These are phyloP conservation scores for Podospora sp. DNA, from an alignment of 495 filamentous ascomycete genomes.

Conservation along the genomic window DNA sequence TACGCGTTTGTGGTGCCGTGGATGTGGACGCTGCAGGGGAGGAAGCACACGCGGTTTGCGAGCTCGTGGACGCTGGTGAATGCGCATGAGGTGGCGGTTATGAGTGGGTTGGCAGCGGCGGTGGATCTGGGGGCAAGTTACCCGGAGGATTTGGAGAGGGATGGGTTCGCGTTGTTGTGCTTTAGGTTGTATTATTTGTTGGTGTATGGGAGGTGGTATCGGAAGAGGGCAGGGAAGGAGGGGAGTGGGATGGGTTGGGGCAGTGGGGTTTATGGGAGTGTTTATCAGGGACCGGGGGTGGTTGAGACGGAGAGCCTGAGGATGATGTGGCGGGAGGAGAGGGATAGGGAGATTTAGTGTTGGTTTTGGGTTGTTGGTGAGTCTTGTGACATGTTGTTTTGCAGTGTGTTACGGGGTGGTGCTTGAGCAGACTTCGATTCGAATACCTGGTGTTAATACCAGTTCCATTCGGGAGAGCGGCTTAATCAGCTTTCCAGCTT, in stretches of 20 bases:
- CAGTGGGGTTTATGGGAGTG: conserved; percentile 55
- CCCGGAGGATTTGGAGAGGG: conserved; percentile 51
- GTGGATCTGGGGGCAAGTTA: conserved; percentile 78
- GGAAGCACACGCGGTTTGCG: conserved; percentile 67
- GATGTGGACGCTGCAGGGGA: conserved; percentile 80
- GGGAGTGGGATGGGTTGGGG: conserved; percentile 46
- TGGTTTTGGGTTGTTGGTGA: neutral
- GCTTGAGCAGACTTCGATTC: too few relatives aligned
- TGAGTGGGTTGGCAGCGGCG: conserved; percentile 78
- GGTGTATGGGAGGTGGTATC: conserved; percentile 45
- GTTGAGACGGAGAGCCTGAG: conserved; percentile 48
- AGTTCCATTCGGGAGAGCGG: too few relatives aligned
- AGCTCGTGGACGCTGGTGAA: conserved; percentile 83
- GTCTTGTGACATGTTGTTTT: neutral
- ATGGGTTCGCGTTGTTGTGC: conserved; percentile 41
- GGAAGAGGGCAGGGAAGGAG: conserved; percentile 32
- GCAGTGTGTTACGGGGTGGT: too few relatives aligned
- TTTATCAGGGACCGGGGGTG: conserved; percentile 56
- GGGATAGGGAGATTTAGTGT: conserved; percentile 30
- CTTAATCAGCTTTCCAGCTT: too few relatives aligned
- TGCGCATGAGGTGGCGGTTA: conserved; percentile 78
- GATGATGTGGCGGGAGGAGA: conserved; percentile 52
- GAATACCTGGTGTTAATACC: too few relatives aligned
- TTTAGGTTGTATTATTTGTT: conserved; percentile 48
- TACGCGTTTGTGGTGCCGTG: conserved; percentile 76